Base-by-base conservation (phyloP, 2,329 filamentous ascomycete genomes). In the Aspergillus clavatus region DNA sequence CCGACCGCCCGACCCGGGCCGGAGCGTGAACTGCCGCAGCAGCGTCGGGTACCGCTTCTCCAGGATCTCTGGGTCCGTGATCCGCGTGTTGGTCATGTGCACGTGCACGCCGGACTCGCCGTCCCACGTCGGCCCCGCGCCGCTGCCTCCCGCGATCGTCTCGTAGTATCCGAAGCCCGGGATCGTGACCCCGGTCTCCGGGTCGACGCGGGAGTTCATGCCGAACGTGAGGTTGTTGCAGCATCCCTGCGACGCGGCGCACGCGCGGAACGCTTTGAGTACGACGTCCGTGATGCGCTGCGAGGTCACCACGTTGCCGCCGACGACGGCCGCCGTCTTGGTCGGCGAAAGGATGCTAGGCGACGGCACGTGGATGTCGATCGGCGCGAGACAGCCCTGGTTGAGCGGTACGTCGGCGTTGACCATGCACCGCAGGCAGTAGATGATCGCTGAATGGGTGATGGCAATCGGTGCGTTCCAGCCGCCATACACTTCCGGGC, bases 61-160 rank as follows among this genome's bases (percentile, higher is more conserved):
- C 50, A 93, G 87, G 10, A 91, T 81, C 62, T 94, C 87, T 0
- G 84, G 78, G 62, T 94, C 87, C 0, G 87, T 91, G 61, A 91
- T 93, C 4, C 87, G 79, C 1, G 87, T 93, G 65, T 93, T 94
- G 8, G 87, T 93, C 86, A 91, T 91, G 69, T 91, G 87, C 3
- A 82, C 86, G 62, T 93, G 86, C 26, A 91, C 85, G 18, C 86
- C 87, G 46, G 76, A 82, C 19, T 86, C 84, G 19, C 87, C 87
- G 47, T 84, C 76, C 87, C 87, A 93, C 18, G 77, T 77, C 0
- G 83, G 79, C 0, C 87, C 87, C 0, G 87, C 88, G 35, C 87
- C 88, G 36, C 79, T 83, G 2, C 87, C 88, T 31, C 88, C 87
- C 0, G 87, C 86, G 49, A 93, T 91, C 2, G 88, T 93, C 66